phyloP scores from a whole-genome alignment of 208 protist genomes.

The Novymonas esmeraldas region DNA sequence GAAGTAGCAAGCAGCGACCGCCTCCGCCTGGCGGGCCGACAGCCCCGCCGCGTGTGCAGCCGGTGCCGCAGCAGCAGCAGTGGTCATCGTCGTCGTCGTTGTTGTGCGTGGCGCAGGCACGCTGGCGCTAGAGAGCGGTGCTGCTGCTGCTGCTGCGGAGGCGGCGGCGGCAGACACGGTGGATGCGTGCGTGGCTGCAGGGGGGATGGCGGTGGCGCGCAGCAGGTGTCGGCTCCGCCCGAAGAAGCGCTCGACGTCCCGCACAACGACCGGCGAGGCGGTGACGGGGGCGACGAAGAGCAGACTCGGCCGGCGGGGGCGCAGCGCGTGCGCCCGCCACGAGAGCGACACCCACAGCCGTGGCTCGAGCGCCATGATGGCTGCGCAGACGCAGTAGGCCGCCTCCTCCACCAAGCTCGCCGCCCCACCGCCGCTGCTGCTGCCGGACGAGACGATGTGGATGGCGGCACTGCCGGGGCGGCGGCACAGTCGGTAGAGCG shows the following conservation, averaged over 20 bases:
- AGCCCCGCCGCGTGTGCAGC: constrained; percentile 4
- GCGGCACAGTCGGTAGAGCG: constrained; percentile 66
- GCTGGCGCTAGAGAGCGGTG: background rate
- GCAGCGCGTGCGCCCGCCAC: constrained; percentile 45
- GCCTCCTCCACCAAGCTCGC: constrained; percentile 53
- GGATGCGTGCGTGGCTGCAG: too few relatives aligned
- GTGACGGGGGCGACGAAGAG: constrained; percentile 43
- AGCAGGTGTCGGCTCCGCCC: constrained; percentile 49
- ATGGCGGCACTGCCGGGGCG: constrained; percentile 30
- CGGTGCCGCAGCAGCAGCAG: constrained; percentile 4
- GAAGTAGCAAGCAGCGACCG: constrained; percentile 49
- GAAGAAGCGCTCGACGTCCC: constrained; percentile 58
- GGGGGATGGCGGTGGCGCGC: background rate
- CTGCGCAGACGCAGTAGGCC: constrained; percentile 66
- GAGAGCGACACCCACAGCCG: constrained; percentile 47
- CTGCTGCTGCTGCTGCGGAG: background rate
- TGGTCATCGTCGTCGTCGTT: background rate
- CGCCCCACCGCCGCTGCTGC: constrained; percentile 7
- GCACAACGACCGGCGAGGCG: constrained; percentile 39
- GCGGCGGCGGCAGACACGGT: background rate
- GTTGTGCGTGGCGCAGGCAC: background rate
- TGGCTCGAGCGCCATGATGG: constrained; percentile 43
- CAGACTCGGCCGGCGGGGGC: constrained; percentile 45
- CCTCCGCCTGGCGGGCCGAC: constrained; percentile 33
- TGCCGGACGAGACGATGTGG: constrained; percentile 23